A percentile compares a stretch with the other conserved stretches of the same genome.
These are phyloP conservation scores for Trichoderma harzianum DNA, from an alignment of 2,329 filamentous ascomycete species.

Conservation along the genomic window DNA sequence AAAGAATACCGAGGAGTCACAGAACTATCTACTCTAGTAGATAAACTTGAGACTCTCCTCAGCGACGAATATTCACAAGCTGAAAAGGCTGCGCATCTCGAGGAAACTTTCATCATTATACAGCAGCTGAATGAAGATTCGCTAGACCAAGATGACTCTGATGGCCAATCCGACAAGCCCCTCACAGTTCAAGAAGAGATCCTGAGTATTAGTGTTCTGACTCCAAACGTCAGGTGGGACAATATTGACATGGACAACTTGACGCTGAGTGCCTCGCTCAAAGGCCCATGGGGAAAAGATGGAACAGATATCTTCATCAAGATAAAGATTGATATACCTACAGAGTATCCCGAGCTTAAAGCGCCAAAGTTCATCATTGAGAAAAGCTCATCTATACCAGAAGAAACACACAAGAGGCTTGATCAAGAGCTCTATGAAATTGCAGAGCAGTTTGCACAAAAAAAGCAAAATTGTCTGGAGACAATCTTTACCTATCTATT, in stretches of 20 bases:
- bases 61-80: background rate
- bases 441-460: conserved; percentile 51
- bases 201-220: conserved; percentile 56
- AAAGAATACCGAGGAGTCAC: background rate
- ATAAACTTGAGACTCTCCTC: background rate
- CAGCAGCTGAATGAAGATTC: background rate
- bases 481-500: conserved; percentile 62
- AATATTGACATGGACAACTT: conserved; percentile 61
- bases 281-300: conserved; percentile 60
- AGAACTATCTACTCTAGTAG: background rate
- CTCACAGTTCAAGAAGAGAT: conserved; percentile 64
- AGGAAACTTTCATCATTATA: background rate
- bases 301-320: conserved; percentile 59
- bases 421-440: conserved; percentile 56
- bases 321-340: conserved; percentile 58
- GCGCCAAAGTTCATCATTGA: conserved; percentile 59
- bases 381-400: conserved; percentile 60
- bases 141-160: conserved; percentile 24
- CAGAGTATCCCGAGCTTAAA: conserved; percentile 55
- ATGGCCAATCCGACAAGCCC: conserved; percentile 57
- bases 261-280: conserved; percentile 56
- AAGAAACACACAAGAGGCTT: conserved; percentile 49
- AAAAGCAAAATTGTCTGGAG: conserved; percentile 60
- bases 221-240: conserved; percentile 63
- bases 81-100: background rate